Base-by-base conservation (phyloP, 2,329 filamentous ascomycete genomes). In the Colletotrichum agaves region DNA sequence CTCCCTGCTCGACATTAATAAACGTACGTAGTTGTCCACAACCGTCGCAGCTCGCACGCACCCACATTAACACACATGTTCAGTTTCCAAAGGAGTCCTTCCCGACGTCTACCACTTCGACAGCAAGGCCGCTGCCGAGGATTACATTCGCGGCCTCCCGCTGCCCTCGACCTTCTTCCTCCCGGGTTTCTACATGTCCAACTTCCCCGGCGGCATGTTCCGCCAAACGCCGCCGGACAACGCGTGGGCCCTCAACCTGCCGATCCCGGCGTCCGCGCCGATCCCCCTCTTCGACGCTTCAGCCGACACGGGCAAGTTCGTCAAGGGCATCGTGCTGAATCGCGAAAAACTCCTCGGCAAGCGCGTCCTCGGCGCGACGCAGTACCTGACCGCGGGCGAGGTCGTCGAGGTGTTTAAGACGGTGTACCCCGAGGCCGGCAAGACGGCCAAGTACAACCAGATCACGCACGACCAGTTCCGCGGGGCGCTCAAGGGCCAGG, bases 171-270 rank as follows among this genome's bases (percentile, higher is more conserved):
- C 85, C 0, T 87, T 86, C 73, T 83, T 86, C 72, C 75, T 83
- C n/a, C 82, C 85, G 0, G 87, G 80, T 2, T 80, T 79, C 57
- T 89, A 86, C 72, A 86, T 88, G 85, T 74, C 82, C 71, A 88
- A 87, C 73, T 75, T 84, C 15, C 61, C 76, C 1, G 74, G 73
- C 11, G 70, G 65, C 31, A 75, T 72, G 71, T 61, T 80, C 61
- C 70, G 69, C 13, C 70, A 65, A 37, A 74, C 61, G 47, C 77
- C 61, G 71, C 74, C 63, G 69, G 77, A 67, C 74, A 74, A 73
- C 64, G 75, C 60, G 27, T 72, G 78, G 75, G 79, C 73, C 33
- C 73, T 79, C 35, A 72, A 69, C 41, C 66, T 79, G 11, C 77
- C 79, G 27, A 65, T 76, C 64, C 67, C 78, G 7, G 59, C 74